Conservation (phyloP, 78 protist genomes). For the Cavenderia fasciculata region DNA sequence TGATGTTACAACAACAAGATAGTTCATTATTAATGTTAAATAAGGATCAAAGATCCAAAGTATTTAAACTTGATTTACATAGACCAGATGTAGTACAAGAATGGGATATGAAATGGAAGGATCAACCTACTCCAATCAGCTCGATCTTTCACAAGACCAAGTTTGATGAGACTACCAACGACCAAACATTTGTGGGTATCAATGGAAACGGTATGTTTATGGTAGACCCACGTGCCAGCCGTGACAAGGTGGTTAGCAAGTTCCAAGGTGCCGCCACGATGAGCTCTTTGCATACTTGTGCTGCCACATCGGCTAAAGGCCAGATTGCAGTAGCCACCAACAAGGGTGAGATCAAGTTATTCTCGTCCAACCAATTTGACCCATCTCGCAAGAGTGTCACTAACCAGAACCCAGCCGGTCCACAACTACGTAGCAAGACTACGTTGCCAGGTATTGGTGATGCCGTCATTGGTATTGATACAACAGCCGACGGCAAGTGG, state of each 20-base stretch:
- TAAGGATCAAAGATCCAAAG: not conserved
- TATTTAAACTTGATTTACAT: constrained; percentile 76
- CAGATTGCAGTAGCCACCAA: constrained; percentile 74
- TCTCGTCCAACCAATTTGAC: constrained; percentile 33
- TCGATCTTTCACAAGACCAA: constrained; percentile 47
- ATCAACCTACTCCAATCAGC: not conserved
- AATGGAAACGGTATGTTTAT: constrained; percentile 47
- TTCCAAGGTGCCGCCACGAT: constrained; percentile 55
- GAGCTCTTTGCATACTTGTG: constrained; percentile 36
- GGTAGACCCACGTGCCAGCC: constrained; percentile 75
- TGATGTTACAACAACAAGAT: constrained; percentile 82
- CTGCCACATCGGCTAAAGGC: constrained; percentile 71
- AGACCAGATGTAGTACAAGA: constrained; percentile 72
- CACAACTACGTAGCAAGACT: constrained; percentile 61
- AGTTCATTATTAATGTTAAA: constrained; percentile 38
- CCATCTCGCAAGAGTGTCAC: not conserved
- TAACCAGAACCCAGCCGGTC: constrained; percentile 15
- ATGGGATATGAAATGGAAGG: constrained; percentile 70
- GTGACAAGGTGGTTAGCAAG: constrained; percentile 31
- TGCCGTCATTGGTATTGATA: constrained; percentile 74
- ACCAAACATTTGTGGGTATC: constrained; percentile 57
- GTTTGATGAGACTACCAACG: constrained; percentile 37
- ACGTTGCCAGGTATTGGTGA: constrained; percentile 85
- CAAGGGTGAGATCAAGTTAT: constrained; percentile 80
- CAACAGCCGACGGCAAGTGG: constrained; percentile 83